Conservation (phyloP, 2,329 filamentous ascomycete species). For the Microdochium nivale region DNA sequence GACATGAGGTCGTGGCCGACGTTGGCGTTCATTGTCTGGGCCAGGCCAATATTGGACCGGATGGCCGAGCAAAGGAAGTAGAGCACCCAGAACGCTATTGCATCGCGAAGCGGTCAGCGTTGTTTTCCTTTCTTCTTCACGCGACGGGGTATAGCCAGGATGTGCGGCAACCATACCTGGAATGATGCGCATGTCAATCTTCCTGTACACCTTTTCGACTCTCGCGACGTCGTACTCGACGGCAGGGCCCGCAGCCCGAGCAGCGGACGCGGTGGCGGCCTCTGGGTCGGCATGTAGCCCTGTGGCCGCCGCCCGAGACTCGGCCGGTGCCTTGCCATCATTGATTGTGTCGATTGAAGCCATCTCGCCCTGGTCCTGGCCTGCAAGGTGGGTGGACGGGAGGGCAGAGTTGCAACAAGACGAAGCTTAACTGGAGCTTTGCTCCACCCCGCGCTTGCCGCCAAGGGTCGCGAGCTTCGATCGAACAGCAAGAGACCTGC, state of each 20-base stretch:
- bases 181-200: conserved; percentile 51
- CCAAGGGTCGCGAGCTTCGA: no score
- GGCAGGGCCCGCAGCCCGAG: conserved; percentile 5
- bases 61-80: conserved; percentile 93
- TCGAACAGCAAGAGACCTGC: no score
- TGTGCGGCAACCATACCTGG: conserved; percentile 31
- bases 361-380: not conserved
- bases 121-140: no score
- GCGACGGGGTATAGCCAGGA: no score
- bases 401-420: no score
- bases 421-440: no score
- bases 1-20: conserved; percentile 66
- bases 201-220: conserved; percentile 48
- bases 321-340: not conserved
- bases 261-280: conserved; percentile 6
- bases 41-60: conserved; percentile 82
- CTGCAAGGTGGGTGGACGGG: no score
- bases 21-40: conserved; percentile 83
- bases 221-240: conserved; percentile 36
- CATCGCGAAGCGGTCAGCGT: not conserved
- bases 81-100: conserved; percentile 70
- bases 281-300: conserved; percentile 8
- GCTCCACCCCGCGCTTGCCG: no score
- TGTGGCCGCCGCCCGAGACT: not conserved
- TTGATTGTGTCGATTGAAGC: not conserved